A percentile compares a stretch with the other conserved stretches of the same genome.
These are phyloP conservation scores for Polygonum aviculare DNA, from an alignment of 148 eudicot genomes.

Conservation along the genomic window DNA sequence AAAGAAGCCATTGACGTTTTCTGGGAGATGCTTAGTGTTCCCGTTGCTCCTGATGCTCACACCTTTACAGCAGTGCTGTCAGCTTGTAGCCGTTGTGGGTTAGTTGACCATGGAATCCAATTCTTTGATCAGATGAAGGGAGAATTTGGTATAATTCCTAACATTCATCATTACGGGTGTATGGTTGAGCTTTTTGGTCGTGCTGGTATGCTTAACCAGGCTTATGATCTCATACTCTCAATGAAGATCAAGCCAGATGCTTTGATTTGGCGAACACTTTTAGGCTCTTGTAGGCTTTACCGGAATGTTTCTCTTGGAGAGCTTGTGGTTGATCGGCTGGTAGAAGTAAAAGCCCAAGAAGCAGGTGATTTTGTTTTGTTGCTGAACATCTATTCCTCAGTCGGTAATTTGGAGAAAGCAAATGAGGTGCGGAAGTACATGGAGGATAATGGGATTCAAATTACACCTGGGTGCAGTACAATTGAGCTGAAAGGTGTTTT, in stretches of 20 bases:
- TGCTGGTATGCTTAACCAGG: constrained; percentile 59
- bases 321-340: constrained; percentile 31
- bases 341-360: constrained; percentile 26
- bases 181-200: constrained; percentile 76
- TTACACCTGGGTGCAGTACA: constrained; percentile 27
- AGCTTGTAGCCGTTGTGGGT: constrained; percentile 73
- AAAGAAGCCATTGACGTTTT: constrained; percentile 47
- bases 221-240: constrained; percentile 37
- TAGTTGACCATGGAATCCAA: constrained; percentile 44
- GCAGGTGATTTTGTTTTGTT: constrained; percentile 31
- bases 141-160: constrained; percentile 37
- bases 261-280: constrained; percentile 50
- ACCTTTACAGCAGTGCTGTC: constrained; percentile 63
- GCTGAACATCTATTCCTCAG: constrained; percentile 33
- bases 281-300: constrained; percentile 53
- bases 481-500: constrained; percentile 27
- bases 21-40: constrained; percentile 38
- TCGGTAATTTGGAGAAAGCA: constrained; percentile 33
- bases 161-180: constrained; percentile 59
- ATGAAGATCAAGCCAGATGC: constrained; percentile 63
- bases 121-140: constrained; percentile 55
- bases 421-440: constrained; percentile 27
- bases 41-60: constrained; percentile 51
- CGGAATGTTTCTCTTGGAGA: constrained; percentile 29
- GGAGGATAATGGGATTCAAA: constrained; percentile 21